These are phyloP conservation scores for Alternaria dauci DNA, from an alignment of 2,329 filamentous ascomycete genomes.

Conservation along the genomic window DNA sequence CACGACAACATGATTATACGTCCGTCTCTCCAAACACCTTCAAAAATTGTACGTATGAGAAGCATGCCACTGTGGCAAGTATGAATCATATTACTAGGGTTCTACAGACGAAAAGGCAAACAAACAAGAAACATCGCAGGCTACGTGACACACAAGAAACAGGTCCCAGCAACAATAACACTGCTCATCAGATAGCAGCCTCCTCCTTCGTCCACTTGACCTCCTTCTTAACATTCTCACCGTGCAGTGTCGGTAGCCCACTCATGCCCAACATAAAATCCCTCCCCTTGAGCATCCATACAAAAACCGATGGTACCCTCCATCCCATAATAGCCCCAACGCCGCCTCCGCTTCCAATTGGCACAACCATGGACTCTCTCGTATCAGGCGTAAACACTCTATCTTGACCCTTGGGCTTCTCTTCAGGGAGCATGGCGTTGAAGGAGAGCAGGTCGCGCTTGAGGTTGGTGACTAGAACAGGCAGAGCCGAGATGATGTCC, in stretches of 20 bases:
- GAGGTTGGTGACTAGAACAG: conserved; percentile 56
- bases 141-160: not conserved
- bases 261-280: conserved; percentile 49
- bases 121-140: not conserved
- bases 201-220: conserved; percentile 37
- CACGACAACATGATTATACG: not conserved
- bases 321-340: conserved; percentile 51
- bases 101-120: not conserved
- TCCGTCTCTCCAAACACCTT: not conserved
- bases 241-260: conserved; percentile 20
- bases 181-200: conserved; percentile 23
- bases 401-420: conserved; percentile 39
- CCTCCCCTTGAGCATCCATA: conserved; percentile 53
- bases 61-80: not conserved
- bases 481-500: conserved; percentile 52
- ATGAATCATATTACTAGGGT: not conserved
- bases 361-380: conserved; percentile 41
- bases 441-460: conserved; percentile 55
- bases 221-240: conserved; percentile 37
- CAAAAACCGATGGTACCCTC: conserved; percentile 49
- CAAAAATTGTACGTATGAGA: not conserved
- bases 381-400: conserved; percentile 30
- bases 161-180: not conserved
- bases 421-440: conserved; percentile 25
- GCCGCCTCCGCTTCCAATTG: conserved; percentile 44